A percentile compares a stretch with the other conserved stretches of the same genome.
Evolutionary conservation across 805 yeast genomes (phyloP).

Genomic region (Kodamaea restingae): DNA sequence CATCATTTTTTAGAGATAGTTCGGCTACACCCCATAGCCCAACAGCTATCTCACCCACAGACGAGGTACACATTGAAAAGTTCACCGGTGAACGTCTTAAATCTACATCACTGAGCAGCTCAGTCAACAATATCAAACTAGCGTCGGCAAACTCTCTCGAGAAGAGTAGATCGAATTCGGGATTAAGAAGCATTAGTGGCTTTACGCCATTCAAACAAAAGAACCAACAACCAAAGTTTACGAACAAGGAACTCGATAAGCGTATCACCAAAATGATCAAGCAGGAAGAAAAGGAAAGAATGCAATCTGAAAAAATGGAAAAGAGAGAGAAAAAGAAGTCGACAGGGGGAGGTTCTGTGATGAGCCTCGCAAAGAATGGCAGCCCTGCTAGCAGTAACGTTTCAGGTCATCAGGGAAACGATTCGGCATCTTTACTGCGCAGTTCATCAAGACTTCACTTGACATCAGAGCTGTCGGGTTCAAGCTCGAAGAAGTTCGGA

Average conservation of each 20-base stretch:
- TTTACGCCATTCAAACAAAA: conserved; percentile 30
- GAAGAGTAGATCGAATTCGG: conserved; percentile 14
- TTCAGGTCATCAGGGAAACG: not conserved
- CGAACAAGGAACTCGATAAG: conserved; percentile 29
- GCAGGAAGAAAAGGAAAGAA: conserved; percentile 26
- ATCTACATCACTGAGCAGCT: conserved; percentile 11
- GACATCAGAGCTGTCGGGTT: not conserved
- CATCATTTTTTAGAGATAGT: conserved; percentile 1
- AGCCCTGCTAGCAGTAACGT: conserved; percentile 1
- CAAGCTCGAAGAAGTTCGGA: conserved; percentile 3
- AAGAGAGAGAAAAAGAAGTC: conserved; percentile 15
- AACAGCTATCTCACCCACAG: conserved; percentile 2
- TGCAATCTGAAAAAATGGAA: conserved; percentile 16
- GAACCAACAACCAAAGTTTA: conserved; percentile 14
- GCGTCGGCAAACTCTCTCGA: conserved; percentile 8
- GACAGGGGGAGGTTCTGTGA: not conserved
- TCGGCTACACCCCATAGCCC: conserved; percentile 4
- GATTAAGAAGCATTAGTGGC: conserved; percentile 23
- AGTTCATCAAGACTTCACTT: conserved; percentile 8
- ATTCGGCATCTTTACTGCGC: conserved; percentile 4
- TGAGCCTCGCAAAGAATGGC: not conserved
- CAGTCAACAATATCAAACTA: conserved; percentile 3
- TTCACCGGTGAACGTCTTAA: conserved; percentile 5
- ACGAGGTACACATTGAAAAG: conserved; percentile 1
- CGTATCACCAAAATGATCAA: conserved; percentile 30